phyloP scores from a whole-genome alignment of 306 rosid genomes.

The Quercus robur region DNA sequence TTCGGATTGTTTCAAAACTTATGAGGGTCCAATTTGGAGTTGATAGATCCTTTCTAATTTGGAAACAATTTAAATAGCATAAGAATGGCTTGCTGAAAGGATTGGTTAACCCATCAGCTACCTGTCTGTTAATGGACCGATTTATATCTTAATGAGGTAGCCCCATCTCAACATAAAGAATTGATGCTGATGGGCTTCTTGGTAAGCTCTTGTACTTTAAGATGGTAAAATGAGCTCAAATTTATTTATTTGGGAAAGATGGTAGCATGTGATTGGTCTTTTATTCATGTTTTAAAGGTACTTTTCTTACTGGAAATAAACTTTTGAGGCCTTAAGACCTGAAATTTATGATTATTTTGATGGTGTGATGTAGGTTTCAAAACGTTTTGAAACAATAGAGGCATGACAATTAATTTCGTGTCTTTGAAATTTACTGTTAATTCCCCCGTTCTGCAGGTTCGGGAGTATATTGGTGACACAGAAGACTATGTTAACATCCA shows the following conservation, averaged over 20 bases:
- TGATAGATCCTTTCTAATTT: not conserved
- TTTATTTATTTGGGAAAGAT: not conserved
- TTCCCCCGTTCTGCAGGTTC: slow-evolving; percentile 48
- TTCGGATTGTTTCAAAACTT: not conserved
- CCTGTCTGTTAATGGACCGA: too few species aligned
- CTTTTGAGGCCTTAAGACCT: not conserved
- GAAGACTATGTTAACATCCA: slow-evolving; percentile 96
- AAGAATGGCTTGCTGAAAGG: not conserved
- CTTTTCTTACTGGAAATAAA: not conserved
- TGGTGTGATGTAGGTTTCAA: not conserved
- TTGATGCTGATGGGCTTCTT: not conserved
- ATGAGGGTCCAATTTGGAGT: not conserved
- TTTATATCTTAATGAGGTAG: not conserved
- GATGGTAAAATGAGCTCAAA: not conserved
- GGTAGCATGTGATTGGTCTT: not conserved
- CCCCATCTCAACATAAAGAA: not conserved
- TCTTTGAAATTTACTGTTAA: slow-evolving; percentile 8
- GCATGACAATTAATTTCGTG: not conserved
- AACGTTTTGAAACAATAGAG: not conserved
- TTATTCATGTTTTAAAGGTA: not conserved
- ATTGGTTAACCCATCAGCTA: not conserved
- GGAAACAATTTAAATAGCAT: not conserved
- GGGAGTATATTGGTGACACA: slow-evolving; percentile 95
- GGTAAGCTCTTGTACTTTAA: not conserved
- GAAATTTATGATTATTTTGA: not conserved